Conservation (phyloP, 768 basidiomycete species). For the Boletellus emodensis region DNA sequence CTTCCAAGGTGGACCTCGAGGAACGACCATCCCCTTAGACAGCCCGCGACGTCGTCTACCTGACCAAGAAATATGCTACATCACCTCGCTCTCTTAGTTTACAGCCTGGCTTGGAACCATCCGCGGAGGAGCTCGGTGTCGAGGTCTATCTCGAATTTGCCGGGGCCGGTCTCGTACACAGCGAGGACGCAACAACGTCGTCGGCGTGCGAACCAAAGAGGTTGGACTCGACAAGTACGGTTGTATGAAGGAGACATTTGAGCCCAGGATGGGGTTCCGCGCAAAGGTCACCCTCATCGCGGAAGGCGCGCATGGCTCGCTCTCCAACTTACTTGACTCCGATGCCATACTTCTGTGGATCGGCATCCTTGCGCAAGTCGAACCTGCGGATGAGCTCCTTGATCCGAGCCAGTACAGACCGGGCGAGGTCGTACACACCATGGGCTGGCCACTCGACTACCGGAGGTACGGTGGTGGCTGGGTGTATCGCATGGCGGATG, state of each 20-base stretch:
- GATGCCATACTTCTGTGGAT: no score
- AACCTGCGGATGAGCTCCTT: no score
- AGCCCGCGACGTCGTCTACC: constrained; percentile 67
- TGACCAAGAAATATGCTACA: constrained; percentile 73
- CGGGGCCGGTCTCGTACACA: constrained; percentile 74
- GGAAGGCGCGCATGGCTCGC: constrained; percentile 91
- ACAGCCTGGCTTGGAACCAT: constrained; percentile 85
- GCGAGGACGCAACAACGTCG: constrained; percentile 40
- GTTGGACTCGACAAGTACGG: constrained; percentile 81
- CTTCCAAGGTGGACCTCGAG: constrained; percentile 77
- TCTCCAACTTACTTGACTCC: no score
- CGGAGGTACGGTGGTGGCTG: constrained; percentile 84
- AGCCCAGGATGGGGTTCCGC: constrained; percentile 95
- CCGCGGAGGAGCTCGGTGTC: constrained; percentile 82
- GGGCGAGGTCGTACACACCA: constrained; percentile 81
- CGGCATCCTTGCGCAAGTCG: constrained; percentile 88
- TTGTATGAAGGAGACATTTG: constrained; percentile 79
- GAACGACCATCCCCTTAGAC: constrained; percentile 71
- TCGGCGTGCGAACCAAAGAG: constrained; percentile 87
- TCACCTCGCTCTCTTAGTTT: constrained; percentile 83
- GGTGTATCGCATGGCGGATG: constrained; percentile 93
- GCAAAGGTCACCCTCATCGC: constrained; percentile 90
- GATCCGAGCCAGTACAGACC: constrained; percentile 58
- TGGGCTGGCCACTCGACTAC: constrained; percentile 89
- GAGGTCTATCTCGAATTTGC: constrained; percentile 98